Percentiles rank a stretch among this genome's conserved stretches.
Evolutionary conservation across 768 basidiomycete species (phyloP).

Genomic region (Auriscalpium orientale): DNA sequence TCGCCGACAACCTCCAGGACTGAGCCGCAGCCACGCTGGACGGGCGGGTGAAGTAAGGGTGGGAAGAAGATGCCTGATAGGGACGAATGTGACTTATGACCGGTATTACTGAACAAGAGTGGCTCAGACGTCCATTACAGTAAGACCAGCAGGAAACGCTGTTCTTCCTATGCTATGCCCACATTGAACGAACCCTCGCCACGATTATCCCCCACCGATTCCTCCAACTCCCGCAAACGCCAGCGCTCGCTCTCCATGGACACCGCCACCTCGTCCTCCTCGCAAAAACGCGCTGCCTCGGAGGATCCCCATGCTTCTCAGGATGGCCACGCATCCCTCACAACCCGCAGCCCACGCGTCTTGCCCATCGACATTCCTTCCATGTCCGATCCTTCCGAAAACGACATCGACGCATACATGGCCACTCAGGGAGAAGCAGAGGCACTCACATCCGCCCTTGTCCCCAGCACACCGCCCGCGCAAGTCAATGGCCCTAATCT

Average conservation of each 20-base stretch:
- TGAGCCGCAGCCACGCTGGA: too few relatives aligned
- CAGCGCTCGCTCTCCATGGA: conserved; percentile 72
- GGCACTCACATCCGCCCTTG: not conserved
- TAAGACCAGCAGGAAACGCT: not conserved
- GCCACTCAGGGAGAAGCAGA: conserved; percentile 24
- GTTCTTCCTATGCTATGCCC: not conserved
- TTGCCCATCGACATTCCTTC: conserved; percentile 14
- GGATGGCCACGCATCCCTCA: conserved; percentile 23
- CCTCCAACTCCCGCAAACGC: conserved; percentile 8
- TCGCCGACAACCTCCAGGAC: too few relatives aligned
- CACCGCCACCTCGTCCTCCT: conserved; percentile 63
- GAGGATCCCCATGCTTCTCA: conserved; percentile 48
- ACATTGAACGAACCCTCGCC: not conserved
- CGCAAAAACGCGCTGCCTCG: conserved; percentile 73
- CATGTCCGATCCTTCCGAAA: conserved; percentile 22
- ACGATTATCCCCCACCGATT: not conserved
- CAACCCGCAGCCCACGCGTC: conserved; percentile 25
- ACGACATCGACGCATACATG: conserved; percentile 53
- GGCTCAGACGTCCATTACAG: too few relatives aligned
- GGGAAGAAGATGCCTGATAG: too few relatives aligned
- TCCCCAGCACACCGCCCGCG: not conserved
- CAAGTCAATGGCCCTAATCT: not conserved
- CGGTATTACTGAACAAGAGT: too few relatives aligned
- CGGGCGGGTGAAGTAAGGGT: too few relatives aligned
- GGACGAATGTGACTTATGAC: too few relatives aligned